Base-by-base conservation (phyloP, 768 basidiomycete species). In the Jaapia argillacea region DNA sequence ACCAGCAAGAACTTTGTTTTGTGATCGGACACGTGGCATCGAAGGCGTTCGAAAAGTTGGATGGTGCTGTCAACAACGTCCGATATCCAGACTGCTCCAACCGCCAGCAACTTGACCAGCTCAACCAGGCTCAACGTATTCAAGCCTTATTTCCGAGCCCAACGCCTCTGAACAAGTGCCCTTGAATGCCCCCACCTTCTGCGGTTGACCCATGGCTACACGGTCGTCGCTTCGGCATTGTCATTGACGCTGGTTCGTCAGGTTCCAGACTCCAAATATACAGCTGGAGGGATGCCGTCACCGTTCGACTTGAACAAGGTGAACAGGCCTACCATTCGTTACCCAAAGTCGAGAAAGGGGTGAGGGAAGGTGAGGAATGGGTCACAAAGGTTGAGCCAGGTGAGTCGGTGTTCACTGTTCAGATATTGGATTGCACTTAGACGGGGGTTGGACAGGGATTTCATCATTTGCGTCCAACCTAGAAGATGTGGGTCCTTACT, bases 241-340 rank as follows among this genome's bases (percentile, higher is more conserved):
- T 98, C 49, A 89, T 99, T 62, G 96, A 99, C 69, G 96, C 96
- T 58, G 96, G 96, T 48, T 96, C 92, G 59, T 97, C 92, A 20
- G 96, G 96, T 23, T 97, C 94, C 4, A 71, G 96, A 43, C 68
- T 97, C 26, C 93, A 97, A 61, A 90, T 98, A 52, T 98, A 99
- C 67, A 91, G 88, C 60, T 99, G 94, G 96, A 75, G 75, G 49
- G 84, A 97, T 59, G 84, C 93, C 18, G 71, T 76, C 45, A 59
- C 70, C 5, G 68, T 80, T 36, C 68, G 72, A 14, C 69, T 75
- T 44, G 69, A 76, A 45, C 68, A 72, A 40, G 68, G 68, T 44
- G 64, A 68, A 20, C 61, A 67, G 14, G 70, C 75, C 5, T 65
- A 71, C 6, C 66, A 74, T 47, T 64, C 68, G 2, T 63, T 98